Evolutionary conservation across 768 basidiomycete species (phyloP).

Genomic region (Tricholoma matsutake): DNA sequence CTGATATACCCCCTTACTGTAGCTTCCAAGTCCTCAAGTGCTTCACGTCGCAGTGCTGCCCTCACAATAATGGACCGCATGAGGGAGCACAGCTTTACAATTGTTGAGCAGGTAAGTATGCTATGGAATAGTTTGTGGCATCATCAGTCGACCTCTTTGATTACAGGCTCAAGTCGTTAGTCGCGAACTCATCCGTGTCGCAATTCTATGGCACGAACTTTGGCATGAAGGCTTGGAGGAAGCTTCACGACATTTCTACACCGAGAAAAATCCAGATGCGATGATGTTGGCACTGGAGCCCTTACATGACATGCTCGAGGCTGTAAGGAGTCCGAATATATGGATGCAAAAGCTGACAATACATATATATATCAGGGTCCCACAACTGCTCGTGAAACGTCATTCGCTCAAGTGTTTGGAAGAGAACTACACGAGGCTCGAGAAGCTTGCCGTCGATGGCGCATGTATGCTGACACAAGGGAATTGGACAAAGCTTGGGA

Average conservation of each 20-base stretch:
- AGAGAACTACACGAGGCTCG: conserved; percentile 90
- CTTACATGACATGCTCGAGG: conserved; percentile 88
- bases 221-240: conserved; percentile 99
- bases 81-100: conserved; percentile 82
- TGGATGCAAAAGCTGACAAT: background rate
- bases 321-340: conserved; percentile 45
- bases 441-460: conserved; percentile 85
- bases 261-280: conserved; percentile 93
- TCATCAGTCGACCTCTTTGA: background rate
- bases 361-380: conserved; percentile 60
- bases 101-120: conserved; percentile 76
- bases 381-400: conserved; percentile 89
- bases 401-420: conserved; percentile 92
- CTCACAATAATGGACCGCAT: conserved; percentile 86
- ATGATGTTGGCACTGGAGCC: conserved; percentile 95
- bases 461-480: conserved; percentile 78
- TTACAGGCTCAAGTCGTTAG: conserved; percentile 80
- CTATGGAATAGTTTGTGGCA: background rate
- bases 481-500: conserved; percentile 99
- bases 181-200: conserved; percentile 92
- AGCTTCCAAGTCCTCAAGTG: conserved; percentile 92
- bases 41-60: conserved; percentile 78
- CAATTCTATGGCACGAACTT: conserved; percentile 97
- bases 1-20: conserved; percentile 95
- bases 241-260: conserved; percentile 94